Percentiles rank a stretch among this genome's conserved stretches.
Evolutionary conservation across 352 stramenopile genomes (phyloP).

Genomic region (Phytophthora ramorum): DNA sequence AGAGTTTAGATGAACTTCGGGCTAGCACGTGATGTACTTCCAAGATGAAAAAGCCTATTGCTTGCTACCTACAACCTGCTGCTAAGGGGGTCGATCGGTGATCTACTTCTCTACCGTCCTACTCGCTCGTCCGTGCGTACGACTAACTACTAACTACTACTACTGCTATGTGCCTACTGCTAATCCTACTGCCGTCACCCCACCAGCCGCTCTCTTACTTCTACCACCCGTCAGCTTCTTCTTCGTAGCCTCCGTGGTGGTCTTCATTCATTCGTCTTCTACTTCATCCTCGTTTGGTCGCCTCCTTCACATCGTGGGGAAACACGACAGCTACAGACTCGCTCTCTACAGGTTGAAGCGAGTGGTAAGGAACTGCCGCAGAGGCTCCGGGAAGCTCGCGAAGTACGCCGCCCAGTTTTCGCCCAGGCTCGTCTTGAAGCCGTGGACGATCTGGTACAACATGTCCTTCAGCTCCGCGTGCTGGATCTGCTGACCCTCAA

Average conservation of each 20-base stretch:
- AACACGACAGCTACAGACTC: constrained; percentile 18
- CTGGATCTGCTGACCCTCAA: constrained; percentile 82
- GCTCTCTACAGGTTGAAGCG: constrained; percentile 84
- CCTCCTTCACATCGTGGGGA: constrained; percentile 20
- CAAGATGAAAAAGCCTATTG: constrained; percentile 23
- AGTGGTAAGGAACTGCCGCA: constrained; percentile 82
- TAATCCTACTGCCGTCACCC: constrained; percentile 52
- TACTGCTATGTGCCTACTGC: constrained; percentile 52
- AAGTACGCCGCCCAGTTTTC: constrained; percentile 91
- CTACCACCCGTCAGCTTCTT: constrained; percentile 22
- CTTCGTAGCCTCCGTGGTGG: constrained; percentile 27
- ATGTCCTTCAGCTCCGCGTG: constrained; percentile 85
- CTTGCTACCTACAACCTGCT: constrained; percentile 41
- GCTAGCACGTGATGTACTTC: constrained; percentile 25
- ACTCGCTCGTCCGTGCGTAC: constrained; percentile 36
- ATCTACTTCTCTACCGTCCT: constrained; percentile 45
- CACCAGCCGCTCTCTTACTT: constrained; percentile 28
- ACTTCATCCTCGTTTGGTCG: constrained; percentile 20
- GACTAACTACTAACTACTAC: constrained; percentile 49
- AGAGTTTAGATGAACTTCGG: neutral
- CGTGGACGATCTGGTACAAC: constrained; percentile 89
- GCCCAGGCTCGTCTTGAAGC: constrained; percentile 88
- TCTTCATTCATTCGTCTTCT: constrained; percentile 19
- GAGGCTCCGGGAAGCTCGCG: constrained; percentile 78
- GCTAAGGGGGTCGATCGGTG: constrained; percentile 29